These are phyloP conservation scores for Fusarium citri DNA, from an alignment of 2,329 filamentous ascomycete species.

Conservation along the genomic window DNA sequence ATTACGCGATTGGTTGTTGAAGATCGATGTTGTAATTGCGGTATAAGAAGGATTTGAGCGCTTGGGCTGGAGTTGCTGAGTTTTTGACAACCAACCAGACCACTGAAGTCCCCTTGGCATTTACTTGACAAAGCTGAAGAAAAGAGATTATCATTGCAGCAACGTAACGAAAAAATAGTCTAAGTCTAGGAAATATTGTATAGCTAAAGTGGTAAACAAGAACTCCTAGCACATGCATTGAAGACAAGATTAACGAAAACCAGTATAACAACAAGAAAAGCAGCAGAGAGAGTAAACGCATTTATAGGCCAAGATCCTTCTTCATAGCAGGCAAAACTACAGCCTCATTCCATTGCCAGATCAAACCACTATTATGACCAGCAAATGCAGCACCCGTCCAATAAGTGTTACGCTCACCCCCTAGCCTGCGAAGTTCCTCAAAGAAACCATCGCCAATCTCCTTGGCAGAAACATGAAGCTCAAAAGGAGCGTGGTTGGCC, in stretches of 20 bases:
- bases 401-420: constrained; percentile 33
- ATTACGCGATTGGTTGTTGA: no score
- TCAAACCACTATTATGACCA: constrained; percentile 36
- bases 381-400: constrained; percentile 40
- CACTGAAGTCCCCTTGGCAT: no score
- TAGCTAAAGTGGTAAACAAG: rapidly evolving
- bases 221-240: background rate
- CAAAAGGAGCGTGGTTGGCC: constrained; percentile 24
- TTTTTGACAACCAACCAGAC: no score
- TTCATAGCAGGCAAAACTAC: constrained; percentile 29
- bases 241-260: background rate
- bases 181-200: background rate
- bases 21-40: no score
- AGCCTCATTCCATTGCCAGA: constrained; percentile 40
- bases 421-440: constrained; percentile 10
- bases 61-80: no score
- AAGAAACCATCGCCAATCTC: constrained; percentile 29
- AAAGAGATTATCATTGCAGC: no score
- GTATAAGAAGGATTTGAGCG: no score
- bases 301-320: constrained; percentile 21
- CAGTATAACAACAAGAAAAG: rapidly evolving
- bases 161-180: no score
- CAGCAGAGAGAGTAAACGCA: no score
- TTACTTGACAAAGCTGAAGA: no score
- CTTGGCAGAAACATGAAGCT: constrained; percentile 15